Conservation (phyloP, 2,329 filamentous ascomycete genomes). For the Monascus ruber region DNA sequence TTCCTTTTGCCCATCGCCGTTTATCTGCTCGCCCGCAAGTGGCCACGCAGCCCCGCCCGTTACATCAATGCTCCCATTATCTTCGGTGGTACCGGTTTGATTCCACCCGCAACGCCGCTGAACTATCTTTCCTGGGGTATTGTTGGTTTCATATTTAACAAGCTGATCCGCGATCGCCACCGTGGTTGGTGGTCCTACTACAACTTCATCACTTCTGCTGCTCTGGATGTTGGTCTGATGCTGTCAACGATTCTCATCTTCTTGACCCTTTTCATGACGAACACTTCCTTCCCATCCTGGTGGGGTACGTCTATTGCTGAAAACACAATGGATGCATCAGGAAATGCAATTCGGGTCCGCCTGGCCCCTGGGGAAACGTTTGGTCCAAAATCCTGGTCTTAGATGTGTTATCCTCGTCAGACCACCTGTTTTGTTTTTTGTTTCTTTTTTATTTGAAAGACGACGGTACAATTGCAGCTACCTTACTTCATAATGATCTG, state of each 20-base stretch:
- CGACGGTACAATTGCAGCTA: too few species aligned
- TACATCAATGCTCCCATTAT: conserved; percentile 60
- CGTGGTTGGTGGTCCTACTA: conserved; percentile 67
- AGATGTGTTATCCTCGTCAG: too few species aligned
- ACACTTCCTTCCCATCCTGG: conserved; percentile 47
- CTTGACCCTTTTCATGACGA: conserved; percentile 53
- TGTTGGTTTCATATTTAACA: conserved; percentile 59
- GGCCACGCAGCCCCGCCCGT: conserved; percentile 49
- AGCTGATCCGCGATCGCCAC: conserved; percentile 52
- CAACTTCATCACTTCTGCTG: conserved; percentile 65
- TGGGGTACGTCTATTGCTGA: conserved; percentile 54
- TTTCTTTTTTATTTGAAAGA: too few species aligned
- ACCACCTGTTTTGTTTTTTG: too few species aligned
- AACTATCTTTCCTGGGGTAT: conserved; percentile 62
- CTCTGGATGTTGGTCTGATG: conserved; percentile 56
- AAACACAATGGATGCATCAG: conserved; percentile 51
- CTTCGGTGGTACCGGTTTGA: conserved; percentile 51
- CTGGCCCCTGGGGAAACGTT: conserved; percentile 15
- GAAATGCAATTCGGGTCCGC: conserved; percentile 46
- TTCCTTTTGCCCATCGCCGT: conserved; percentile 51
- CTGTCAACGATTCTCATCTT: conserved; percentile 59
- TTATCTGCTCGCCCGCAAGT: conserved; percentile 49
- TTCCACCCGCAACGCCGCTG: conserved; percentile 59
- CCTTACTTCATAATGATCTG: too few species aligned
- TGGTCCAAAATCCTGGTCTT: too few species aligned